Conservation (phyloP, 768 basidiomycete species). For the Ramaria sp. region DNA sequence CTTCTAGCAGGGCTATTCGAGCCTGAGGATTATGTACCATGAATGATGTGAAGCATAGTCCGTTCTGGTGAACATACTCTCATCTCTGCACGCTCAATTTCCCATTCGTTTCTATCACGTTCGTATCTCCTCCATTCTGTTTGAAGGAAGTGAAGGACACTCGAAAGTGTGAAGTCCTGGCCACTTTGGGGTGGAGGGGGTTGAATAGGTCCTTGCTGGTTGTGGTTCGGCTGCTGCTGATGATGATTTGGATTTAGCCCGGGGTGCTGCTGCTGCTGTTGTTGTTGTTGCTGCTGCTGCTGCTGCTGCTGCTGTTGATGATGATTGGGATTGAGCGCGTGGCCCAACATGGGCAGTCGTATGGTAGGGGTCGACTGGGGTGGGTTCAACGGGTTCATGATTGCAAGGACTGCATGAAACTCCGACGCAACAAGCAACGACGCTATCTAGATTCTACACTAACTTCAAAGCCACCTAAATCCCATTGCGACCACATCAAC, state of each 20-base stretch:
- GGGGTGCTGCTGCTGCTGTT: constrained; percentile 40
- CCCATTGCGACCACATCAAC: not conserved
- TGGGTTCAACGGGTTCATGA: constrained; percentile 9
- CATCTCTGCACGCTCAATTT: constrained; percentile 99
- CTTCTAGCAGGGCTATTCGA: constrained; percentile 93
- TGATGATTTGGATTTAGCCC: constrained; percentile 43
- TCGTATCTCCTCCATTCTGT: constrained; percentile 98
- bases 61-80: constrained; percentile 48
- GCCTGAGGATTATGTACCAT: constrained; percentile 46
- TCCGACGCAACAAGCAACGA: constrained; percentile 5
- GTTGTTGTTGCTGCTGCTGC: constrained; percentile 29
- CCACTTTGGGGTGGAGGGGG: constrained; percentile 77
- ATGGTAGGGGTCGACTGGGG: constrained; percentile 21
- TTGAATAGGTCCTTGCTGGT: constrained; percentile 35
- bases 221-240: constrained; percentile 33
- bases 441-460: not conserved
- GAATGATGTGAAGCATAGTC: not conserved
- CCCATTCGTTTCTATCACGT: constrained; percentile 99
- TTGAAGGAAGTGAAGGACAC: constrained; percentile 94
- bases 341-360: constrained; percentile 62
- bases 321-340: constrained; percentile 53
- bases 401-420: constrained; percentile 3
- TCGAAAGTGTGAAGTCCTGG: constrained; percentile 88
- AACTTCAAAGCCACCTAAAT: not conserved
- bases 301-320: constrained; percentile 34